Percentiles rank a stretch among this genome's conserved stretches.
Conservation (phyloP, 2,329 filamentous ascomycete genomes). For the Ophiocordyceps camponoti-floridani region DNA sequence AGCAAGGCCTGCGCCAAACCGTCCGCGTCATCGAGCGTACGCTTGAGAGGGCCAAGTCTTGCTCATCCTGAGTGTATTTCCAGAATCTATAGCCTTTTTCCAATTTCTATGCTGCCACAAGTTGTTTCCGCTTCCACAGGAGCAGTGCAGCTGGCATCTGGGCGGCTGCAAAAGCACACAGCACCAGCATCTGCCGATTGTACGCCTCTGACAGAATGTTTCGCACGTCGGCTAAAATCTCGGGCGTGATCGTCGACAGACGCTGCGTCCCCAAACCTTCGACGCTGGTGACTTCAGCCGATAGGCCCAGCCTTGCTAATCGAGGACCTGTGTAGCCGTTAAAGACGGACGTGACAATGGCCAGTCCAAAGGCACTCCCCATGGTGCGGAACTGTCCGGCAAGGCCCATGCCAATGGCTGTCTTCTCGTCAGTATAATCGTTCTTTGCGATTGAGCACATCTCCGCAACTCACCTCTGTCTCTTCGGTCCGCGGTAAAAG, state of each 20-base stretch:
- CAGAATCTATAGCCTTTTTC: neutral
- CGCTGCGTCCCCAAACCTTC: neutral
- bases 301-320: neutral
- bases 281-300: neutral
- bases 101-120: neutral
- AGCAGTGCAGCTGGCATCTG: neutral
- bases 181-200: neutral
- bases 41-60: neutral
- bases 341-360: neutral
- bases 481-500: neutral
- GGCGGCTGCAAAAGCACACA: neutral
- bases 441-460: too few relatives aligned
- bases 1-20: too few relatives aligned
- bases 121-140: neutral
- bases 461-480: neutral
- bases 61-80: neutral
- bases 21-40: too few relatives aligned
- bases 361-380: neutral
- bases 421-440: neutral
- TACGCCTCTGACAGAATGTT: neutral
- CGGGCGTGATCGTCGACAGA: neutral
- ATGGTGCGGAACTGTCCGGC: neutral
- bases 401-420: neutral
- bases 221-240: neutral
- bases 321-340: neutral